Base-by-base conservation (phyloP, 495 filamentous ascomycete species). In the Chaetomium cochliodes region DNA sequence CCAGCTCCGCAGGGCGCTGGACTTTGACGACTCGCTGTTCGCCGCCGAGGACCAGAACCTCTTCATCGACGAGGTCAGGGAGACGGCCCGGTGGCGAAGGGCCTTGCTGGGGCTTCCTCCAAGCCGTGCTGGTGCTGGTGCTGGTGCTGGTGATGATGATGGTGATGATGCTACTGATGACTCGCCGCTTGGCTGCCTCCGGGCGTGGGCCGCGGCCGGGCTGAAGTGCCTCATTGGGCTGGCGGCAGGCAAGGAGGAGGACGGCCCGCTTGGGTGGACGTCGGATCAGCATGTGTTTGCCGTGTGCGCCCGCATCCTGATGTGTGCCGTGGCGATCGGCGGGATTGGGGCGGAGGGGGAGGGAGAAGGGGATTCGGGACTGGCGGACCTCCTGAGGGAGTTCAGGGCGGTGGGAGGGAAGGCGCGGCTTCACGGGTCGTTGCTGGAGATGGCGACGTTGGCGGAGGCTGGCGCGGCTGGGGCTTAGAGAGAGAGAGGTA, bases 1-100 rank as follows among this genome's bases (percentile, higher is more conserved):
- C 0, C 74, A 80, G 20, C 71, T 93, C 16, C 65, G 70, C 0
- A 69, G 81, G 25, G 82, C 84, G 25, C 70, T 83, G 49, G 81
- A 83, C 55, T 86, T 88, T 54, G 87, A 91, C 69, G 87, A 84
- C 33, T 82, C 89, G 2, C 78, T 98, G 0, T 98, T 98, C 70
- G 86, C 85, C 16, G 81, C 90, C 68, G 94, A 98, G 76, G 92
- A 94, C 68, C 91, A 93, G 67, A 98, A 98, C 64, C 79, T 97
- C 0, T 97, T 89, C 71, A 79, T 94, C 56, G 93, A 97, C 69
- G 85, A 90, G 55, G 84, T 91, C 3, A 75, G 83, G 9, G 93
- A 97, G 75, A 79, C 85, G 1, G 78, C 80, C 23, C 59, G 83
- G 15, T 97, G 92, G 93, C 75, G 80, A 3, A 61, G 70, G 8